Evolutionary conservation across 2,329 filamentous ascomycete species (phyloP).

Genomic region (Fusarium stilboides): DNA sequence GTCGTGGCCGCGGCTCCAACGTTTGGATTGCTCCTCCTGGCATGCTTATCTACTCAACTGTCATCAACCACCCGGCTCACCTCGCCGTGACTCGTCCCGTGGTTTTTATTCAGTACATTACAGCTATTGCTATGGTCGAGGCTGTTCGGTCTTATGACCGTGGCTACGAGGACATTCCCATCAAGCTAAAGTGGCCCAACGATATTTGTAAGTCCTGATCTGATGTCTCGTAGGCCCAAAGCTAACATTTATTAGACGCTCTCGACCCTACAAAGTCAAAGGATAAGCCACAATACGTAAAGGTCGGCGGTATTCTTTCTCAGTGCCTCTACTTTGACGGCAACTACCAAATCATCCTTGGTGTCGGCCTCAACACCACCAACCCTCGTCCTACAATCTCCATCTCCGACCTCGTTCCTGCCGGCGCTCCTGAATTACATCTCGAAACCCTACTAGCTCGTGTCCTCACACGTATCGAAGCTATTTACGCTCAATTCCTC

Average conservation of each 20-base stretch:
- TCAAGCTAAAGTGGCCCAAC: constrained; percentile 98
- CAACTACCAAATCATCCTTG: constrained; percentile 87
- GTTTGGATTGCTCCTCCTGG: constrained; percentile 95
- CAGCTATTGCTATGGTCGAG: constrained; percentile 87
- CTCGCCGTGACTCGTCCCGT: constrained; percentile 82
- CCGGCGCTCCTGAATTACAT: constrained; percentile 69
- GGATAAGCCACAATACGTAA: constrained; percentile 74
- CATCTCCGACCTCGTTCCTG: constrained; percentile 79
- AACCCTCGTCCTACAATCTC: constrained; percentile 91
- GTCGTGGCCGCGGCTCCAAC: constrained; percentile 89
- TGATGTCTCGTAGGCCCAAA: fast-evolving
- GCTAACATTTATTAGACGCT: constrained; percentile 65
- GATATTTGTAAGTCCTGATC: constrained; percentile 77
- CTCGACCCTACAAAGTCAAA: constrained; percentile 72
- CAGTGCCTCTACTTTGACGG: constrained; percentile 86
- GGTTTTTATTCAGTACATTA: constrained; percentile 94
- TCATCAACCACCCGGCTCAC: constrained; percentile 85
- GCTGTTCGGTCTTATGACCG: constrained; percentile 85
- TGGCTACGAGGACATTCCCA: constrained; percentile 81
- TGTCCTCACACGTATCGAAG: constrained; percentile 84
- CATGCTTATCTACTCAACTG: constrained; percentile 87
- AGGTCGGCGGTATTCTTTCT: constrained; percentile 93
- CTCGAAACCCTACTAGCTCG: constrained; percentile 86
- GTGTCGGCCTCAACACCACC: constrained; percentile 87
- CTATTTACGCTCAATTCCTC: constrained; percentile 82